Base-by-base conservation (phyloP, 2,329 filamentous ascomycete species). In the Xylaria sp. region DNA sequence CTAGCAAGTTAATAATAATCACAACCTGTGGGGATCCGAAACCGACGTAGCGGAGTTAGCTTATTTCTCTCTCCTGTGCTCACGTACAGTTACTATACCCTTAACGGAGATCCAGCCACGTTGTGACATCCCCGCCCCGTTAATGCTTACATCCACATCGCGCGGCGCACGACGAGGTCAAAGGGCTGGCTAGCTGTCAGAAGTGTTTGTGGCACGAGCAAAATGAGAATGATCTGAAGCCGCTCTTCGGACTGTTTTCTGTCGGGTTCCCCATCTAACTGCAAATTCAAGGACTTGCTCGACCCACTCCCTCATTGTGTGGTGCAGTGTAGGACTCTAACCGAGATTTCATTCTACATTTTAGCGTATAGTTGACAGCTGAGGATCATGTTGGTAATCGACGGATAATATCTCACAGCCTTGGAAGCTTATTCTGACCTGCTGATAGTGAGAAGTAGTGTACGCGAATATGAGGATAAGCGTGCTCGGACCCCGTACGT, bases 71-170 rank as follows among this genome's bases (percentile, higher is more conserved):
- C 44, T 23, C 21, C 9, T 18, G 6, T 42, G 21, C 35, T 42
- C 37, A 25, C 27, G 32, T 59, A 12, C 42, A 48, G 32, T 42
- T 47, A 29, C 48, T 40, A 60, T 35, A 18, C n/a, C 9, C 44
- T 44, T 32, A 32, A 60, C 40, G 23, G 42, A 57, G 50, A 65
- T 61, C 50, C 29, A 65, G 66, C 61, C 57, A 62, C 47, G 37
- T 50, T 50, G 40, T 50, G 63, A 63, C 37, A 18, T 18, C 37
- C 23, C 16, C 40, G 59, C 42, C 63, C 63, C 54, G 32, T 55
- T n/a, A 18, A 50, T 63, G 29, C 35, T 50, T 35, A 50, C 48
- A 12, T 32, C 8, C 44, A 60, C 25, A 65, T 47, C 23, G n/a
- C 53, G 50, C 25, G 60, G 57, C 50, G 65, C 32, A 44, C 50